Base-by-base conservation (phyloP, 2,329 filamentous ascomycete species). In the Cytospora piceae region DNA sequence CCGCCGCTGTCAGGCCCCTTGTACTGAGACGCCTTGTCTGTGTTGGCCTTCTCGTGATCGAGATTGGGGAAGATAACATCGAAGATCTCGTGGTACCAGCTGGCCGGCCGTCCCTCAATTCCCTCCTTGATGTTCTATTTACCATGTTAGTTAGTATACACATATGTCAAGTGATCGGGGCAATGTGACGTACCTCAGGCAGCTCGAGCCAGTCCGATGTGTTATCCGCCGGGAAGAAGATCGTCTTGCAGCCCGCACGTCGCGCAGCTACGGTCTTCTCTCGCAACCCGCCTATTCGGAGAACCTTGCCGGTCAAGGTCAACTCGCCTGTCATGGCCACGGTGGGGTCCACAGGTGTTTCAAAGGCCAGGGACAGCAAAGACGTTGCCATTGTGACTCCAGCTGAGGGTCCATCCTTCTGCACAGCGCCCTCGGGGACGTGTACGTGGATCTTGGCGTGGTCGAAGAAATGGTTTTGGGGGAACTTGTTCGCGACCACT, bases 361-460 rank as follows among this genome's bases (percentile, higher is more conserved):
- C 87, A 49, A 98, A 81, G 11, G 93, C 94, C 68, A 99, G 82
- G 61, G 91, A 94, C 59, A 99, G 82, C 72, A 99, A 79, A 66
- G 91, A 93, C 8, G 93, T 96, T n/a, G 95, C 91, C 95, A 99
- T 99, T 8, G 95, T 99, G 74, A 99, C 95, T 75, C 95, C 95
- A 24, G 95, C 95, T 57, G 90, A 94, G 5, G 92, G 92, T 0
- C 91, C 95, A 75, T 99, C 95, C 80, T 99, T 99, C 71, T 91
- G 92, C 64, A 97, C 94, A 11, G 95, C 95, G 7, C 95, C 95
- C 76, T 99, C 95, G 0, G 95, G 95, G 66, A 96, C 96, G 81
- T 99, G 95, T 70, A 99, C 83, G 78, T 99, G 95, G 75, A 99
- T 87, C 79, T 91, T 93, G 12, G 94, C 95, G 80, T 95, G 94